Evolutionary conservation across 306 rosid genomes (phyloP).

Genomic region (Cicer judaicum): DNA sequence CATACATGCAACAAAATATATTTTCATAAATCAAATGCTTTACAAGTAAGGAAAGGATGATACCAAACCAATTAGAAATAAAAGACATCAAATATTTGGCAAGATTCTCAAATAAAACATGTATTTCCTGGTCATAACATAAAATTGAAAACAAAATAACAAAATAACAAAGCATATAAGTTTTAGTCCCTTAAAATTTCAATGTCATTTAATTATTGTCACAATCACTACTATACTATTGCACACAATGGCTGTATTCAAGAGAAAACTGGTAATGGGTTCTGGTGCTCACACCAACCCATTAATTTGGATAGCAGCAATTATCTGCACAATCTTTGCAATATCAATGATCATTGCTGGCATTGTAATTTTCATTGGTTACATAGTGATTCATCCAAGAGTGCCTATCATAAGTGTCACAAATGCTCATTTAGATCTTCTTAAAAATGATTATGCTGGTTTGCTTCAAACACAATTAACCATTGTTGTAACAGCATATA

Average conservation of each 20-base stretch:
- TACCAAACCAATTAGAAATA: slow-evolving; percentile 66
- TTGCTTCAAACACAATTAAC: slow-evolving; percentile 59
- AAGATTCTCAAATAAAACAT: slow-evolving; percentile 26
- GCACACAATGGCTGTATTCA: slow-evolving; percentile 28
- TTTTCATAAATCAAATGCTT: slow-evolving; percentile 50
- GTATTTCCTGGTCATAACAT: slow-evolving; percentile 6
- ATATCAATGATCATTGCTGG: slow-evolving; percentile 60
- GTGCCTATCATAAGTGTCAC: slow-evolving; percentile 63
- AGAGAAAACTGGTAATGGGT: slow-evolving; percentile 12
- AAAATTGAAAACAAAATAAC: slow-evolving; percentile 21
- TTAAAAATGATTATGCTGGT: slow-evolving; percentile 57
- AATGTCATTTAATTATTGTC: slow-evolving; percentile 44
- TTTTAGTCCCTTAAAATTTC: slow-evolving; percentile 34
- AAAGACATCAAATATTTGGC: slow-evolving; percentile 37
- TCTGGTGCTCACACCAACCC: slow-evolving; percentile 58
- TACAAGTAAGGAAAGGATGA: slow-evolving; percentile 67
- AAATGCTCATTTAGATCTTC: slow-evolving; percentile 58
- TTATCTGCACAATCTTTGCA: slow-evolving; percentile 67
- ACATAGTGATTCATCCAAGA: slow-evolving; percentile 74
- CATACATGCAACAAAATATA: background rate
- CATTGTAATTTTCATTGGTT: slow-evolving; percentile 59
- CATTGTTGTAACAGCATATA: slow-evolving; percentile 62
- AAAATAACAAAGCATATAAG: background rate
- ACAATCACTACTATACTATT: slow-evolving; percentile 7
- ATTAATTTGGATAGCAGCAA: slow-evolving; percentile 64